Evolutionary conservation across 306 rosid species (phyloP), one percentile per base, ranked within the genome.

Genomic region (Styphnolobium japonicum): DNA sequence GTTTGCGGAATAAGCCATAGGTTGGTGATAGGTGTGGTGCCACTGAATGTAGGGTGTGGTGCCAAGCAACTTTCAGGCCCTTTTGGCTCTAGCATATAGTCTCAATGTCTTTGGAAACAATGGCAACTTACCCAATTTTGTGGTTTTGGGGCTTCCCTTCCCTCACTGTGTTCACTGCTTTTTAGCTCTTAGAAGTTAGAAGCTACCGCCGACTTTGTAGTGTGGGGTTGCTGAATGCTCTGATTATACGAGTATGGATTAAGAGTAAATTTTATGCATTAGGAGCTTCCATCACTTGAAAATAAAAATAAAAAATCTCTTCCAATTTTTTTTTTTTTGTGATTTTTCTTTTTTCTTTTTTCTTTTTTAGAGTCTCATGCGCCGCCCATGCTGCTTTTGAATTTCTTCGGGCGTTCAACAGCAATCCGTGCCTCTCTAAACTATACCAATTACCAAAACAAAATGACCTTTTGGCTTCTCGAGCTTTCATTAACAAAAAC

Each of bases 101-200:
- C 66, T 83, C 49, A 18, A 64, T 89, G 93, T 85, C 89, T 55
- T 81, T 70, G 60, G 67, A 85, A 80, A 80, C 76, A 75, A 76
- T 76, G 86, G 86, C 92, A 85, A 6, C 27, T 29, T 72, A 81
- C 92, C 94, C 87, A 71, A 72, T 39, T 81, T 86, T 81, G 22
- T 29, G 78, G 87, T 51, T 40, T 58, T 79, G 67, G 84, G 78
- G 69, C 51, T 66, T 74, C 69, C 77, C 58, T 15, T 25, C 42
- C 9, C 57, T 56, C 46, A 9, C 56, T 56, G 1, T 14, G 16
- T 58, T 65, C 77, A 76, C 49, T 45, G 84, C 80, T 42, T 81
- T 81, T 81, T 39, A 53, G 69, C 69, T 39, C 74, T 79, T 80
- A 29, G 74, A 82, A 77, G 80, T 79, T 80, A 29, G 74, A 82